phyloP scores from a whole-genome alignment of 2,329 filamentous ascomycete species.

The Xylariomycetidae sp. region DNA sequence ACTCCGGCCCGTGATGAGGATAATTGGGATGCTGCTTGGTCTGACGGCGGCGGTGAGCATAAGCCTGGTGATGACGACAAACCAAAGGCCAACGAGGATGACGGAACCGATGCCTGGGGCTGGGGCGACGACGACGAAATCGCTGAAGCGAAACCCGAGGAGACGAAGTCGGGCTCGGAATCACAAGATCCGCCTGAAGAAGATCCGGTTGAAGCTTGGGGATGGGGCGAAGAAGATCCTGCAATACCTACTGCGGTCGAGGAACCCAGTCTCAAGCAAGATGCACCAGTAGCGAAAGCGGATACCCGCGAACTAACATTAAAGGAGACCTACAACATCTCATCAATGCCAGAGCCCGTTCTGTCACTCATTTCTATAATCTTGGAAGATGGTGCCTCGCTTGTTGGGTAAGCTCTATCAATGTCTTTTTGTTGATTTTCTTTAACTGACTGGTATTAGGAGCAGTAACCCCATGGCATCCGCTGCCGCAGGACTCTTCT shows the following conservation, averaged over 20 bases:
- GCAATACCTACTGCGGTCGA: slow-evolving; percentile 21
- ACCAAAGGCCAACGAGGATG: slow-evolving; percentile 14
- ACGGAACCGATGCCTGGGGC: slow-evolving; percentile 60
- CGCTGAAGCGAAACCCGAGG: slow-evolving; percentile 26
- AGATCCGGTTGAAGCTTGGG: slow-evolving; percentile 67
- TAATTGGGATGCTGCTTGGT: slow-evolving; percentile 81
- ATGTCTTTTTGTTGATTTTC: neutral
- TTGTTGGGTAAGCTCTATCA: slow-evolving; percentile 42
- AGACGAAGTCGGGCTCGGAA: slow-evolving; percentile 8
- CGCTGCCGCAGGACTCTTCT: slow-evolving; percentile 66
- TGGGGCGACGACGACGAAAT: slow-evolving; percentile 69
- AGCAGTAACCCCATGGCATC: slow-evolving; percentile 56
- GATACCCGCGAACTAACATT: slow-evolving; percentile 66
- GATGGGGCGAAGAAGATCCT: slow-evolving; percentile 71
- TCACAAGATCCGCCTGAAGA: slow-evolving; percentile 8
- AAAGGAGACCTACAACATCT: slow-evolving; percentile 83
- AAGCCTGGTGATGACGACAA: slow-evolving; percentile 19
- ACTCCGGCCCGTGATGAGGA: slow-evolving; percentile 40
- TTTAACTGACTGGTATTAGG: slow-evolving; percentile 15
- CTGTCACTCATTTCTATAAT: slow-evolving; percentile 59
- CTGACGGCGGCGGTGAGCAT: slow-evolving; percentile 59
- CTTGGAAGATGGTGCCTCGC: slow-evolving; percentile 54
- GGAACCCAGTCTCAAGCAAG: too few species aligned
- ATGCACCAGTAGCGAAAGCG: slow-evolving; percentile 13
- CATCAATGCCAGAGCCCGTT: slow-evolving; percentile 77